Base-by-base conservation (phyloP, 2,329 filamentous ascomycete genomes). In the Ophiostoma australiae region DNA sequence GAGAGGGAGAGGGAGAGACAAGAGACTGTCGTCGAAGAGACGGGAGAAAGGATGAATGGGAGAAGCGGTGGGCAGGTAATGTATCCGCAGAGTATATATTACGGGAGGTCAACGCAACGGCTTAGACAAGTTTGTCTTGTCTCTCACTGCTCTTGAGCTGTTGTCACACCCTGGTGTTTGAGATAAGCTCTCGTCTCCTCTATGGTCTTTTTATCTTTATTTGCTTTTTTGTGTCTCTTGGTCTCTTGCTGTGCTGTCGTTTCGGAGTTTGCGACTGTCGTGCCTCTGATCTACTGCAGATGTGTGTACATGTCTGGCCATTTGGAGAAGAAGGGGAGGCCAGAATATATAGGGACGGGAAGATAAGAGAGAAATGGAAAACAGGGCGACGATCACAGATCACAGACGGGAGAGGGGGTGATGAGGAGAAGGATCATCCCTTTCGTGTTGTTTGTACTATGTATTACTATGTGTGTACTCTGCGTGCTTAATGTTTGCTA, bases 261-360 rank as follows among this genome's bases (percentile, higher is more conserved):
- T 63, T 27, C 31, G 23, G 27, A 6, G n/a, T 31, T 27, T 66
- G 31, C 35, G 63, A 10, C 31, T 66, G 52, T 67, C 63, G 63
- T 67, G n/a, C 33, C 63, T 67, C 63, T 67, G 35, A 58, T 27
- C 8, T 58, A 58, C 61, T 35, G 31, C 4, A 10, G 27, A n/a
- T 39, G 33, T 66, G 2, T 66, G 33, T 33, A 7, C 31, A 66
- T 23, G 35, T 66, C 63, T 23, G 63, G 10, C 35, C 7, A 41
- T n/a, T 41, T 67, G 65, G 65, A 67, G 65, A 67, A 67, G 65
- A 67, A 67, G 65, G 37, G 35, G n/a, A 27, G 35, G 65, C 65
- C 8, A 27, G 65, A 67, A n/a, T 67, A 67, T 67, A 67, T 67
- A 67, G 65, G 35, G 37, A 27, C n/a, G 65, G 37, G 8, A 41